These are phyloP conservation scores for Aureobasidium mangrovei DNA, from an alignment of 2,329 filamentous ascomycete species.

Conservation along the genomic window DNA sequence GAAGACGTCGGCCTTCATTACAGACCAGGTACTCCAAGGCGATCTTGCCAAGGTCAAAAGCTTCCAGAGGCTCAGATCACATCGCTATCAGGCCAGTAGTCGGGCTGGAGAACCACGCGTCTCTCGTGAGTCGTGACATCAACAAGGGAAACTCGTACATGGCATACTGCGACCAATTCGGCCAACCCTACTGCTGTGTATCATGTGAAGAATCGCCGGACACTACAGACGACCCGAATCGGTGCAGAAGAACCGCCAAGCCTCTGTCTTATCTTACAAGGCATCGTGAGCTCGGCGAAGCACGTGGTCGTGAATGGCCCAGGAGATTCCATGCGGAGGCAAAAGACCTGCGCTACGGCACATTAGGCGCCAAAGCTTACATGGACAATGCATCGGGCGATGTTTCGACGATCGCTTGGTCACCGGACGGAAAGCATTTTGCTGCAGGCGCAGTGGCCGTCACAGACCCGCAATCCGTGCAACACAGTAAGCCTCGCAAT, in stretches of 20 bases:
- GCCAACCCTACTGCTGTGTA: neutral
- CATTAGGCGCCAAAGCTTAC: constrained; percentile 36
- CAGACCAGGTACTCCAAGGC: constrained; percentile 3
- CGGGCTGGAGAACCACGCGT: neutral
- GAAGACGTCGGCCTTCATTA: neutral
- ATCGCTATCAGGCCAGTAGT: neutral
- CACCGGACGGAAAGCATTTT: constrained; percentile 44
- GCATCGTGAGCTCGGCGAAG: constrained; percentile 2
- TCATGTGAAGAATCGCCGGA: neutral
- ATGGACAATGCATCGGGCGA: constrained; percentile 53
- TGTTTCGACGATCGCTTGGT: constrained; percentile 49
- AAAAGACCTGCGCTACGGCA: constrained; percentile 19
- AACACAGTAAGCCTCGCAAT: constrained; percentile 52
- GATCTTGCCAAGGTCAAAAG: neutral
- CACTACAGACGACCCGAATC: neutral
- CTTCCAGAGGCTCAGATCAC: neutral
- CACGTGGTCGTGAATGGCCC: neutral
- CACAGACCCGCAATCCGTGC: constrained; percentile 47
- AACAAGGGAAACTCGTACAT: too few species aligned
- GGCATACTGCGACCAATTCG: too few species aligned
- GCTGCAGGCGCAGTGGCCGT: constrained; percentile 50
- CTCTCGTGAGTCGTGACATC: neutral
- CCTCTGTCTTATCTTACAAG: neutral
- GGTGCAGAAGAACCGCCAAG: neutral
- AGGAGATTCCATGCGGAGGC: neutral